Evolutionary conservation across 1,284 basidiomycete genomes (phyloP), one percentile per base, ranked within the genome.

Genomic region (Ustanciosporium gigantosporum): DNA sequence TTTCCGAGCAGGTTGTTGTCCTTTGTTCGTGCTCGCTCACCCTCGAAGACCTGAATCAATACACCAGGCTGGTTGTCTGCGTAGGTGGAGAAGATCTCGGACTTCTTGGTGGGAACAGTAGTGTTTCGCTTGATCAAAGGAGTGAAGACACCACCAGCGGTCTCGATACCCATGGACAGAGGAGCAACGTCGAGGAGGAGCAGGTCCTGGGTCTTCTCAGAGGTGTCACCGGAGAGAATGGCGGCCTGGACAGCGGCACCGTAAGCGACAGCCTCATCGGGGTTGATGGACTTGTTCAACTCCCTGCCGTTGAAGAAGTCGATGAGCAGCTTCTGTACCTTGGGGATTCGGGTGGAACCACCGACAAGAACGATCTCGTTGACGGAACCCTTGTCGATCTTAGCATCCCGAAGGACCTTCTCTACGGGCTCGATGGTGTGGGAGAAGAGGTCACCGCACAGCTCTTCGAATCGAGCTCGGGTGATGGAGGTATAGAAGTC

Each of bases 21-120:
- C 86, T 96, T 97, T 66, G 93, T 96, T 78, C 92, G 89, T 44
- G 93, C 90, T 84, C 94, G 92, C 82, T 98, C 95, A 82, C 95
- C 94, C 85, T 98, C 94, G 82, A 85, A 98, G 55, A 98, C 94
- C 81, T 96, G 94, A 82, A 98, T 96, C 77, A 96, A 85, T 49
- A 98, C 94, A 85, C 91, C 91, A 59, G 93, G 91, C 81, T 98
- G 95, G 85, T 98, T 97, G 84, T 98, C 94, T 67, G 92, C 88
- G 83, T 94, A 95, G 32, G 95, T 98, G 40, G 94, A 96, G 87
- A 98, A 97, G 80, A 90, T 88, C 83, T 97, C 91, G 21, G 91
- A 91, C 84, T 97, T 97, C 84, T 96, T 97, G 79, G 94, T 97
- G 41, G 94, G 94, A 70, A 98, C 90, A 46, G 92, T 95, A 70